Percentiles rank a stretch among this genome's conserved stretches.
Evolutionary conservation across 139 green algal genomes (phyloP).

Genomic region (Chlorella sp.): DNA sequence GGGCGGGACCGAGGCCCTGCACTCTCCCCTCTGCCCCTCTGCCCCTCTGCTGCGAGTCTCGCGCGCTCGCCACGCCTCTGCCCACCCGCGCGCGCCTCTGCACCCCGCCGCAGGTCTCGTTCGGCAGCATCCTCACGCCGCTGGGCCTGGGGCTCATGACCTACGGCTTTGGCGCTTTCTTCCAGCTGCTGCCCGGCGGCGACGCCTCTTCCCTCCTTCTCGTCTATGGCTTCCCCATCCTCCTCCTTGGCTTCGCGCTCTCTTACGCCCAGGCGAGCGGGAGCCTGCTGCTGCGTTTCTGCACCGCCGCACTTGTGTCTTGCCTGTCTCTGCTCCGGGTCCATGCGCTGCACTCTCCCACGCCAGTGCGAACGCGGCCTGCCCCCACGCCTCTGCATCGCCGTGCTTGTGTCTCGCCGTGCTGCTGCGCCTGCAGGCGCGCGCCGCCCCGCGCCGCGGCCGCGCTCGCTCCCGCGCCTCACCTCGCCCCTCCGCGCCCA

Average conservation of each 20-base stretch:
- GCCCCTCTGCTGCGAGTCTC: background rate
- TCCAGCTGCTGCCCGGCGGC: slow-evolving; percentile 86
- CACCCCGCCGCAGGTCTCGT: slow-evolving; percentile 66
- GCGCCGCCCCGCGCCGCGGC: no score
- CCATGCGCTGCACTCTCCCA: no score
- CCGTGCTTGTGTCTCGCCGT: no score
- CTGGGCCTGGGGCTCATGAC: slow-evolving; percentile 75
- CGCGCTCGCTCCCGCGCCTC: no score
- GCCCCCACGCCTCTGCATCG: no score
- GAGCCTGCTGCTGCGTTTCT: no score
- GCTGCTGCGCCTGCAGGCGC: no score
- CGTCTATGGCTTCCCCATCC: slow-evolving; percentile 97
- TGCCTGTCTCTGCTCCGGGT: no score
- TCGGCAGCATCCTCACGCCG: slow-evolving; percentile 82
- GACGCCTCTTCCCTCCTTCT: slow-evolving; percentile 90
- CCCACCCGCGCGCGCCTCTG: background rate
- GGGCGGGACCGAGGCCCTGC: no score
- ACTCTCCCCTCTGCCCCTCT: background rate
- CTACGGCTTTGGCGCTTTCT: slow-evolving; percentile 95
- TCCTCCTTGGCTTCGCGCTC: slow-evolving; percentile 93
- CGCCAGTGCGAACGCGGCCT: no score
- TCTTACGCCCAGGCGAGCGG: slow-evolving; percentile 86
- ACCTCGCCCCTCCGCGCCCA: background rate
- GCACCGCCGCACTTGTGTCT: no score
- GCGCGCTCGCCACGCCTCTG: background rate